Evolutionary conservation across 352 stramenopile genomes (phyloP).

Genomic region (Phytopythium oedochilum): DNA sequence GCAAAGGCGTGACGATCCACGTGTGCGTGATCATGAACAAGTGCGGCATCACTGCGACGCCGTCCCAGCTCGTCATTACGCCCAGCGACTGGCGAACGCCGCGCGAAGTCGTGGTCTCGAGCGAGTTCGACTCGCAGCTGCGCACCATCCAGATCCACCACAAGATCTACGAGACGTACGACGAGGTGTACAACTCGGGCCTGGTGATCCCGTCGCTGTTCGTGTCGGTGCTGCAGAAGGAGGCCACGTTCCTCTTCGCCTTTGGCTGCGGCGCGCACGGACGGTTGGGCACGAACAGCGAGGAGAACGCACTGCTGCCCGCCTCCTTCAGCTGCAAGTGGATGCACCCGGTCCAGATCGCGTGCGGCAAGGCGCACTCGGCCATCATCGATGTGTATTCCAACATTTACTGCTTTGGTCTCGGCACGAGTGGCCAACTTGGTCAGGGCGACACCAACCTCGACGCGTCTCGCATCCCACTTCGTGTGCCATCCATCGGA

Average conservation of each 20-base stretch:
- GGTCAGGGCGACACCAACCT: conserved; percentile 51
- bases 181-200: conserved; percentile 38
- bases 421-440: conserved; percentile 38
- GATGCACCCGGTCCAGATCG: conserved; percentile 64
- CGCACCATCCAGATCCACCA: conserved; percentile 71
- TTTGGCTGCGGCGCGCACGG: conserved; percentile 61
- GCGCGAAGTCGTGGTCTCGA: conserved; percentile 36
- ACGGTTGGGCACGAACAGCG: conserved; percentile 40
- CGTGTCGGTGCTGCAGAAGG: conserved; percentile 63
- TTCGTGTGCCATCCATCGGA: conserved; percentile 37
- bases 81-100: conserved; percentile 46
- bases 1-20: conserved; percentile 55
- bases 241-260: conserved; percentile 66
- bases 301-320: conserved; percentile 38
- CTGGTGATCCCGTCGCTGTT: conserved; percentile 57
- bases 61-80: conserved; percentile 45
- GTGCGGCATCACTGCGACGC: conserved; percentile 39
- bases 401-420: conserved; percentile 71
- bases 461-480: conserved; percentile 49
- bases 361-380: conserved; percentile 61
- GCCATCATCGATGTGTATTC: conserved; percentile 72
- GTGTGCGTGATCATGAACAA: conserved; percentile 65
- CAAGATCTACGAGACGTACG: conserved; percentile 54
- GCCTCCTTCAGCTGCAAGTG: conserved; percentile 56
- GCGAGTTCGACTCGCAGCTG: conserved; percentile 42